Base-by-base conservation (phyloP, 1,284 basidiomycete genomes). In the Leccinum subfulvum region DNA sequence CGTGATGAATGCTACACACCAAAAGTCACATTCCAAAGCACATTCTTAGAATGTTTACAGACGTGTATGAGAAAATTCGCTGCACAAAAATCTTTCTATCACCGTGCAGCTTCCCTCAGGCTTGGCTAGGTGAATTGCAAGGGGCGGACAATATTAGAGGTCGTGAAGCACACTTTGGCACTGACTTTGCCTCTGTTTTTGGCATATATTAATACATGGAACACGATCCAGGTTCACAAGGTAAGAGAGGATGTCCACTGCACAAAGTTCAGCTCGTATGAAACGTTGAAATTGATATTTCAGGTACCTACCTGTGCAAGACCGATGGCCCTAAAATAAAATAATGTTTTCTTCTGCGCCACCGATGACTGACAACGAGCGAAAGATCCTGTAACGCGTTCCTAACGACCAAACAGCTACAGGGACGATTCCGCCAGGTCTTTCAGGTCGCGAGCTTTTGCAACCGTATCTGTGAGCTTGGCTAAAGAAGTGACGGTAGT, bases 391-490 rank as follows among this genome's bases (percentile, higher is more conserved):
- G 39, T 21, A 33, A 33, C 16, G 18, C 16, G 51, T 60, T 60
- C 63, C 44, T 57, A 44, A 21, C 18, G 41, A 14, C 37, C 11
- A 18, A 56, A 53, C 26, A 57, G 47, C 8, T 59, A 63, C 23
- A 21, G 30, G 23, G 56, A 64, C 9, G 59, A 65, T 54, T 72
- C 72, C 56, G 75, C 57, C 39, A 79, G 69, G 26, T 56, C 59
- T 33, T 72, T 69, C 63, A 82, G 63, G 49, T 75, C 74, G n/a
- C 71, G 73, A 8, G 75, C 69, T 23, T 60, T 70, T 21, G 75
- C 80, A 18, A 81, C 62, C 4, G 64, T 33, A 44, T 68, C 66
- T 13, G 68, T 66, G 26, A 71, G 68, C 47, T 69, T 71, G 26
- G 68, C 74, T 51, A 69, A 67, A 21, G 64, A 70, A 53, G 69